Base-by-base conservation (phyloP, 352 stramenopile genomes). In the Globisporangium ultimum region DNA sequence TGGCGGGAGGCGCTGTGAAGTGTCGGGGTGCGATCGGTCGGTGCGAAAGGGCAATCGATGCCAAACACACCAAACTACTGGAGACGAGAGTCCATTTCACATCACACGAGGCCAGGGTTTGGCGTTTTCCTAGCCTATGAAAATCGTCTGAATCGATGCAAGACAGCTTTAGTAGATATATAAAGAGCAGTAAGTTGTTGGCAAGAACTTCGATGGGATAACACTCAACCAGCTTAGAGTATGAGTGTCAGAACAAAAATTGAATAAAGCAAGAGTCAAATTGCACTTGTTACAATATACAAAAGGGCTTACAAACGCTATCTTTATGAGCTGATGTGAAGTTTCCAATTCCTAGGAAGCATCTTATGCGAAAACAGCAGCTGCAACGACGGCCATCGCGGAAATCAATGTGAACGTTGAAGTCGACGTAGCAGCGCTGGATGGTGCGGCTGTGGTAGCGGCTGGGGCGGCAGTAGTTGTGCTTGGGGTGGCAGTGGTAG, bases 41-140 rank as follows among this genome's bases (percentile, higher is more conserved):
- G 80, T 90, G 32, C 80, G 81, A 6, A 90, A 89, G 36, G 84
- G 84, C n/a, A 88, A 89, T 42, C 68, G 82, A 38, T 93, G 84
- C 63, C 78, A 90, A 54, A 76, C 78, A 22, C 80, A 93, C 61
- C 78, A 88, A 58, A 49, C 53, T 10, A 20, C 48, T 28, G 68
- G 61, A 1, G 64, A 73, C 10, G 67, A 70, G 9, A 74, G 58
- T 45, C 48, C 67, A 8, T 85, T 85, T 48, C 68, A 74, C 41
- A 84, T 83, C 40, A 79, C 65, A 40, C 63, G 78, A 40, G 69
- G 74, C 32, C 58, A 64, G 8, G 58, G 50, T 11, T 41, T 64
- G 38, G 40, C 48, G 22, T 55, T 61, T n/a, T 36, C 55, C 6
- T 61, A 60, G 45, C 7, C 28, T 11, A 36, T 36, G 28, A 10